A percentile compares a stretch with the other conserved stretches of the same genome.
Evolutionary conservation across 768 basidiomycete species (phyloP).

Genomic region (Naganishia randhawae): DNA sequence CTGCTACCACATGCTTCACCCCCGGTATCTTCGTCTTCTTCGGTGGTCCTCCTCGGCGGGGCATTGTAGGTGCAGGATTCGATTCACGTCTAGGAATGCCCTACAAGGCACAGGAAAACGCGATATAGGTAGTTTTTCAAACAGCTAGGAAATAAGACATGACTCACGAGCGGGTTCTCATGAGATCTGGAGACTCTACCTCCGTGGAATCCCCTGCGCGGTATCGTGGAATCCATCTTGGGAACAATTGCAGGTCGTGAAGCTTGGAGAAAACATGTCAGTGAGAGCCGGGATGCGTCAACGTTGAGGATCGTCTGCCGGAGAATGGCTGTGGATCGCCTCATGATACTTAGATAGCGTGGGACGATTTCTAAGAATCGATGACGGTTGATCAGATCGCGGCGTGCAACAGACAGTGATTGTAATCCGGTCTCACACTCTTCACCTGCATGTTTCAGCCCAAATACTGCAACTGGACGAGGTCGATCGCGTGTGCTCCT

Average conservation of each 20-base stretch:
- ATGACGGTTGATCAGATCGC: not conserved
- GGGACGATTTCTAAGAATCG: not conserved
- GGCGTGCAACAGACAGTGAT: no score
- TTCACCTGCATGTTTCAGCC: no score
- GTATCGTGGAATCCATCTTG: not conserved
- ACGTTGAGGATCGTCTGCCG: not conserved
- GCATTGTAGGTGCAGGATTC: conserved; percentile 52
- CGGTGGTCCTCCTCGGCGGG: conserved; percentile 51
- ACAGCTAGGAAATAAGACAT: not conserved
- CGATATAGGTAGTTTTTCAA: not conserved
- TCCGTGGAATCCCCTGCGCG: not conserved
- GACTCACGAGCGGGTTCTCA: conserved; percentile 48
- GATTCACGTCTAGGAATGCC: conserved; percentile 52
- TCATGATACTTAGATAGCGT: not conserved
- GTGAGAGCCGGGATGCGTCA: not conserved
- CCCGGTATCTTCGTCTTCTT: conserved; percentile 55
- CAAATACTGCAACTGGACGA: no score
- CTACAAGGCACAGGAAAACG: not conserved
- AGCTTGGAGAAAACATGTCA: not conserved
- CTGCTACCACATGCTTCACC: conserved; percentile 74
- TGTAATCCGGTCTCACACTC: no score
- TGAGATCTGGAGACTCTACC: conserved; percentile 32
- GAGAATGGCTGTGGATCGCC: not conserved
- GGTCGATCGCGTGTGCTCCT: no score
- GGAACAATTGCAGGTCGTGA: not conserved